Base-by-base conservation (phyloP, 352 stramenopile species). In the Phytophthora litchii region DNA sequence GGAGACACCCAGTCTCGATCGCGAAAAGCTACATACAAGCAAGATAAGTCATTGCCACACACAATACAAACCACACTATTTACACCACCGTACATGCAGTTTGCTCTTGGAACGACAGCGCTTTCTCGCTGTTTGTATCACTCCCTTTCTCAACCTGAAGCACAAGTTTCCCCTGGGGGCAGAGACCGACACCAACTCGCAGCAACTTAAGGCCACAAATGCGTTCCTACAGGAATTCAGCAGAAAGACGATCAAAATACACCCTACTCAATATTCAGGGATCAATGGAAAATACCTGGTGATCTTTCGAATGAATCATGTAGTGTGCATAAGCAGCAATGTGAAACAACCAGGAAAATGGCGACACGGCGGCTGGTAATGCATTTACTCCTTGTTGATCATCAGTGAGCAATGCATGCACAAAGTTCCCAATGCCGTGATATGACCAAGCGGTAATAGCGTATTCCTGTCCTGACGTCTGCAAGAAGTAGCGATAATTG, bases 391-490 rank as follows among this genome's bases (percentile, higher is more conserved):
- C 32, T 14, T 53, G 45, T 11, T 65, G 37, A 6, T 57, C 7
- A 19, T 74, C 50, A 0, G 53, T 64, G 17, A 85, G 50, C 35
- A 85, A 47, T 8, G 51, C 36, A 36, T 76, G 72, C 1, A 62
- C 50, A 7, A 92, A 67, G 3, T 67, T 52, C 3, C 58, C 62
- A 16, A 91, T 72, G 8, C 81, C 81, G 2, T 67, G 51, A 12
- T 64, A 51, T 2, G 81, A 87, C 83, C 83, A 92, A 19, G 81
- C 64, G 4, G 78, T 54, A 56, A 91, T 91, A 9, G 57, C 48
- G 29, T 86, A 76, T 43, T 89, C 80, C 10, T 90, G 82, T 0
- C 68, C 65, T 7, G 48, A 70, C 4, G 67, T 64, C 23, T 63
- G 69, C 9, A 89, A 17, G 20, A 91, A 91, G 43, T 90, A 89